A percentile compares a stretch with the other conserved stretches of the same genome.
phyloP scores from a whole-genome alignment of 805 yeast genomes.

The Saccharomycopsis javanensis region DNA sequence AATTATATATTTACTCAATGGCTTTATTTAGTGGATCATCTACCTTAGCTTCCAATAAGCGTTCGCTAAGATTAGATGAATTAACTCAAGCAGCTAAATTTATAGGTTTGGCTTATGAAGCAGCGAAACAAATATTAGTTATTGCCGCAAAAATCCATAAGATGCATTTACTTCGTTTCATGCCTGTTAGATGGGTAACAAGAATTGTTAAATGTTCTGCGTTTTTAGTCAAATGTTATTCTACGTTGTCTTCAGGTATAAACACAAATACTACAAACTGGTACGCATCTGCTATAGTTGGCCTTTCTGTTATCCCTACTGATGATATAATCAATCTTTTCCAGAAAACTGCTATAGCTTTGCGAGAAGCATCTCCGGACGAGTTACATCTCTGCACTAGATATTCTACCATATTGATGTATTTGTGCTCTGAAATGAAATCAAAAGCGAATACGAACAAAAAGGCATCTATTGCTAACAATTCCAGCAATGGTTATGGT shows the following conservation, averaged over 20 bases:
- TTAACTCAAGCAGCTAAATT: constrained; percentile 63
- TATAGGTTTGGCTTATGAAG: constrained; percentile 69
- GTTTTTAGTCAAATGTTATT: constrained; percentile 76
- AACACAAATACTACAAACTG: constrained; percentile 27
- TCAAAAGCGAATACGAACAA: constrained; percentile 22
- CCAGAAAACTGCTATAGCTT: constrained; percentile 59
- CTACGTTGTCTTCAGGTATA: constrained; percentile 35
- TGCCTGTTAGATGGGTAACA: constrained; percentile 91
- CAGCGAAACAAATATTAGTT: constrained; percentile 71
- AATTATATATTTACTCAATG: constrained; percentile 72
- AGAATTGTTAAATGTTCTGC: constrained; percentile 83
- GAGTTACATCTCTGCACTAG: constrained; percentile 76
- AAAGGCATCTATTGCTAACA: not conserved
- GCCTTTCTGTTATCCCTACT: constrained; percentile 54
- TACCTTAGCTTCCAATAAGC: constrained; percentile 10
- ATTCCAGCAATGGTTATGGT: not conserved
- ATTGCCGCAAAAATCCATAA: constrained; percentile 63
- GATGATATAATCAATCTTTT: constrained; percentile 63
- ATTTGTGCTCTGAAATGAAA: constrained; percentile 66
- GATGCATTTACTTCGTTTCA: constrained; percentile 52
- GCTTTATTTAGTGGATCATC: constrained; percentile 46
- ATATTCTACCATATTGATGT: constrained; percentile 68
- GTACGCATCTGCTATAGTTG: constrained; percentile 38
- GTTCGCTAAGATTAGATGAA: constrained; percentile 51
- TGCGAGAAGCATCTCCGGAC: constrained; percentile 81